Percentiles rank a stretch among this genome's conserved stretches.
Conservation (phyloP, 2,329 filamentous ascomycete species). For the Fusarium avenaceum region DNA sequence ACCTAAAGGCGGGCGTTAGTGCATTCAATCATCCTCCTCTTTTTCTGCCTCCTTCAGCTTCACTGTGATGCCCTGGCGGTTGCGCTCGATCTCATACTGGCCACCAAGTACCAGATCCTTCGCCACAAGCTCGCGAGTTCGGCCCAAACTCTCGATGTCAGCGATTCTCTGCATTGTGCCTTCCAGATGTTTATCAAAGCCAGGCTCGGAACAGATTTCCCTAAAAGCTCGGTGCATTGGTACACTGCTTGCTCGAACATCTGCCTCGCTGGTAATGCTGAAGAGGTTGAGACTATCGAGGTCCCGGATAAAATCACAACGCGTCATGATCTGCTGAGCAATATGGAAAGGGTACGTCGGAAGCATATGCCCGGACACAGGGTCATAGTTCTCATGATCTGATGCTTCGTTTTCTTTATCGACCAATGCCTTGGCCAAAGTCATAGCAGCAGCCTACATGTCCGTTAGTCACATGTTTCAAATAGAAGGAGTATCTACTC, state of each 20-base stretch:
- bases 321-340: conserved; percentile 93
- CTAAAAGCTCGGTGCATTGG: conserved; percentile 96
- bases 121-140: conserved; percentile 94
- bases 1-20: neutral
- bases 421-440: conserved; percentile 91
- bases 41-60: conserved; percentile 61
- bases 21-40: conserved; percentile 49
- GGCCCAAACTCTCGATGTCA: conserved; percentile 93
- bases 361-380: conserved; percentile 77
- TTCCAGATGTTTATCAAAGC: conserved; percentile 86
- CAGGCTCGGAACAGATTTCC: conserved; percentile 80
- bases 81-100: conserved; percentile 75
- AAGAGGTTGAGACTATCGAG: conserved; percentile 97
- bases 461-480: conserved; percentile 23
- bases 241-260: conserved; percentile 92
- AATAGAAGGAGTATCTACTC: neutral
- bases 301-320: conserved; percentile 91
- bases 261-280: conserved; percentile 88
- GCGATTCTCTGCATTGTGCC: conserved; percentile 85
- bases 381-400: conserved; percentile 70
- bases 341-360: conserved; percentile 85
- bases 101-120: conserved; percentile 92
- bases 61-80: conserved; percentile 58
- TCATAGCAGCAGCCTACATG: conserved; percentile 85
- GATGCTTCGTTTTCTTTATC: conserved; percentile 78